Evolutionary conservation across 345 rosid genomes (phyloP), one percentile per base, ranked within the genome.

Genomic region (Eucalyptus curtisii): DNA sequence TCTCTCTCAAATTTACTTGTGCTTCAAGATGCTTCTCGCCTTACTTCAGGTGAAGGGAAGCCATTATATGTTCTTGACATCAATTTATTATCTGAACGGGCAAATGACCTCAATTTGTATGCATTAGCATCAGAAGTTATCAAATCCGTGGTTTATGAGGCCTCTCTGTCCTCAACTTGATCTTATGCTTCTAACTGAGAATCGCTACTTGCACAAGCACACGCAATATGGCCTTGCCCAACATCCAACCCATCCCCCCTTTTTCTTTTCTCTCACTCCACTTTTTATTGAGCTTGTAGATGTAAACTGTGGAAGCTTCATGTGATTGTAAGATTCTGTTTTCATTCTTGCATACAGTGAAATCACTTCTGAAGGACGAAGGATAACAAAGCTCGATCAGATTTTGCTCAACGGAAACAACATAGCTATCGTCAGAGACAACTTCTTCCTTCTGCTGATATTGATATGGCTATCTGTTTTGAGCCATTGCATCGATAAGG

Each of bases 311-410:
- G 81, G 81, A 19, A 71, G 81, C 40, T 33, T 37, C 14, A 37
- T 37, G 7, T 10, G 45, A 71, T 19, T 2, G 45, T 37, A 17
- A 71, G 44, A 71, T 88, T 88, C 30, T 30, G 20, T 88, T 66
- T 87, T 47, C 87, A 85, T 30, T 90, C 88, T 86, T 85, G 7
- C 86, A 64, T 57, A 22, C 92, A 97, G 99, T 90, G 99, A 97
- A 93, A 95, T 98, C 89, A 94, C 99, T 45, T 85, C 98, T 55
- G 99, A 98, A 93, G 99, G 99, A 86, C 93, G 96, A 87, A 91
- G 99, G 89, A 94, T 97, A 64, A 96, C 99, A 40, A 98, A 97
- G 96, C 99, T 97, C 87, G 98, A 97, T 93, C 99, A 97, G 91
- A 98, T 98, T 89, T 90, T 98, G 89, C 98, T 96, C 85, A 98